phyloP scores from a whole-genome alignment of 345 rosid species.

The Citrus sinensis region DNA sequence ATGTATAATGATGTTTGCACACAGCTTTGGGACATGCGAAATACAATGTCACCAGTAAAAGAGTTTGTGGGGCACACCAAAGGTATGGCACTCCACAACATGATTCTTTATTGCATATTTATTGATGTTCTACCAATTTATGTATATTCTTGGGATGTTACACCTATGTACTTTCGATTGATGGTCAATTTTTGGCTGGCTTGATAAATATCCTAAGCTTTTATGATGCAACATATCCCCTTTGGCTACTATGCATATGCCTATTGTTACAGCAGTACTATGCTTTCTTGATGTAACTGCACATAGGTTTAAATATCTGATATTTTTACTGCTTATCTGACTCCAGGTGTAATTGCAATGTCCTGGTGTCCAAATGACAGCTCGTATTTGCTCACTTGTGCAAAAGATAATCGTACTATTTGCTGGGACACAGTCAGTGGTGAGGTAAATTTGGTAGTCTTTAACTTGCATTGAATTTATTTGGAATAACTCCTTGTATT shows the following conservation, averaged over 20 bases:
- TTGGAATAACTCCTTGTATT: background rate
- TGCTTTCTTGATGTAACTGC: background rate
- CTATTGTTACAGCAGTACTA: background rate
- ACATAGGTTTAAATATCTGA: background rate
- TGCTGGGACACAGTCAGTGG: slow-evolving; percentile 95
- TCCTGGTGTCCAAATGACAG: slow-evolving; percentile 97
- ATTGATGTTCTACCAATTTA: slow-evolving; percentile 2
- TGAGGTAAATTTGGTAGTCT: slow-evolving; percentile 48
- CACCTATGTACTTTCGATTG: background rate
- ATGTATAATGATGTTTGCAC: slow-evolving; percentile 19
- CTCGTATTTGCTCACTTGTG: slow-evolving; percentile 94
- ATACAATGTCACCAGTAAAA: slow-evolving; percentile 78
- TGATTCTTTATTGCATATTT: slow-evolving; percentile 1
- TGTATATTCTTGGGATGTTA: background rate
- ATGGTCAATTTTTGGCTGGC: background rate
- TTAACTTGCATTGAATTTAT: background rate
- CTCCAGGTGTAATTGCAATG: slow-evolving; percentile 97
- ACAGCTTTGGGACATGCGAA: slow-evolving; percentile 99
- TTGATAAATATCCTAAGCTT: background rate
- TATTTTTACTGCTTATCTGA: slow-evolving; percentile 4
- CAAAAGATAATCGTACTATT: slow-evolving; percentile 94
- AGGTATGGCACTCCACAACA: slow-evolving; percentile 47
- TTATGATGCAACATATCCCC: background rate
- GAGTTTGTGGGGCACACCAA: slow-evolving; percentile 90
- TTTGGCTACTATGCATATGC: background rate